Evolutionary conservation across 1,284 basidiomycete species (phyloP).

Genomic region (Bjerkandera adusta): DNA sequence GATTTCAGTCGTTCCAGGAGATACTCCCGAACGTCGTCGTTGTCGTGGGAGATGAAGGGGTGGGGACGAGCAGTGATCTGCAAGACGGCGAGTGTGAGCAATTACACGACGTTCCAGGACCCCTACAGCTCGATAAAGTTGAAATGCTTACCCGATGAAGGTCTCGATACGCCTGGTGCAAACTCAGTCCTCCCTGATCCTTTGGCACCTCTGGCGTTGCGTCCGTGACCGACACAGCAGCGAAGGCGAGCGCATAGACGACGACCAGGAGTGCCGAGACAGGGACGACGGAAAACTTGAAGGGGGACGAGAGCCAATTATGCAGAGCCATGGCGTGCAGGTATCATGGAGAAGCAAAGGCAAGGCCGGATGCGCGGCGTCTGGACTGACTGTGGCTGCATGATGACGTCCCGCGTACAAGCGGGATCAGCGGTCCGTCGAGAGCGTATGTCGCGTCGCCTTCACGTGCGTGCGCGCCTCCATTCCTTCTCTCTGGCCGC

Average conservation of each 20-base stretch:
- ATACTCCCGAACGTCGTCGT: conserved; percentile 61
- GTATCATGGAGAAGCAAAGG: no score
- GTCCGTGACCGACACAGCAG: conserved; percentile 53
- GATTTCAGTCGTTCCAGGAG: conserved; percentile 52
- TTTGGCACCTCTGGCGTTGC: conserved; percentile 46
- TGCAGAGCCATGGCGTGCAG: conserved; percentile 5
- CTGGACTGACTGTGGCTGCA: no score
- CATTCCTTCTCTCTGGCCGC: background rate
- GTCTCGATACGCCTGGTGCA: conserved; percentile 59
- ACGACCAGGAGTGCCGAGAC: conserved; percentile 50
- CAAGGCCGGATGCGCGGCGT: no score
- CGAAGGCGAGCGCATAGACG: conserved; percentile 53
- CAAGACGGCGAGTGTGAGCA: conserved; percentile 3
- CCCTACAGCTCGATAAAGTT: background rate
- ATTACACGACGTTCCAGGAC: background rate
- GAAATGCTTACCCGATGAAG: conserved; percentile 48
- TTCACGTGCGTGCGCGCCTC: background rate
- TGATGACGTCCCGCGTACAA: no score
- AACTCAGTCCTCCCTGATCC: conserved; percentile 47
- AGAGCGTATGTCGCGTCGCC: no score
- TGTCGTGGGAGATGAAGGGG: conserved; percentile 74
- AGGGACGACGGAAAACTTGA: conserved; percentile 33
- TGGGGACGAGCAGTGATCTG: conserved; percentile 70
- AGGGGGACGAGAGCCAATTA: conserved; percentile 17
- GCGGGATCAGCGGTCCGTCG: no score